Evolutionary conservation across 2,329 filamentous ascomycete species (phyloP).

Genomic region (Hypoxylon sp.): DNA sequence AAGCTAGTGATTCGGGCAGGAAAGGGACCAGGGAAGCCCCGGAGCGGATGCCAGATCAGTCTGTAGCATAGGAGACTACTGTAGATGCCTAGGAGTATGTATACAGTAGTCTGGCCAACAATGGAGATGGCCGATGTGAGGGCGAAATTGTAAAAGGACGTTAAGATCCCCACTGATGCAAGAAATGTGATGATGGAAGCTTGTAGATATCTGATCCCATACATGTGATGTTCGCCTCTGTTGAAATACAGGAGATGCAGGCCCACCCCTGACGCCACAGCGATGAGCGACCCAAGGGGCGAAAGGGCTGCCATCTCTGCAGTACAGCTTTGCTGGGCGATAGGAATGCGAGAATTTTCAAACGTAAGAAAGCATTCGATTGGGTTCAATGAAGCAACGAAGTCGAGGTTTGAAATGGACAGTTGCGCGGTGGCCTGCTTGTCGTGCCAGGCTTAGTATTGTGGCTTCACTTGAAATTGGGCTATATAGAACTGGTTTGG

Average conservation of each 20-base stretch:
- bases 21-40: neutral
- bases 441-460: neutral
- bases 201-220: neutral
- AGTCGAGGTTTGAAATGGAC: neutral
- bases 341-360: neutral
- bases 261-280: neutral
- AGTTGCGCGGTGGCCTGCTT: neutral
- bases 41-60: neutral
- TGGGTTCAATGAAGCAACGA: neutral
- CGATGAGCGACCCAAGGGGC: neutral
- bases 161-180: neutral
- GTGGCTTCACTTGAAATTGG: neutral
- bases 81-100: neutral
- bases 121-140: neutral
- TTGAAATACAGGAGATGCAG: constrained; percentile 1
- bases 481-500: constrained; percentile 1
- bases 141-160: neutral
- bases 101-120: neutral
- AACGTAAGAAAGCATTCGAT: neutral
- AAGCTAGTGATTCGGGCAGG: neutral
- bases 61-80: neutral
- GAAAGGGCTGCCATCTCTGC: neutral
- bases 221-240: constrained; percentile 3
- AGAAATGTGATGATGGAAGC: neutral
- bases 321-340: neutral